phyloP scores from a whole-genome alignment of 352 stramenopile species.

The Globisporangium camurandrum region DNA sequence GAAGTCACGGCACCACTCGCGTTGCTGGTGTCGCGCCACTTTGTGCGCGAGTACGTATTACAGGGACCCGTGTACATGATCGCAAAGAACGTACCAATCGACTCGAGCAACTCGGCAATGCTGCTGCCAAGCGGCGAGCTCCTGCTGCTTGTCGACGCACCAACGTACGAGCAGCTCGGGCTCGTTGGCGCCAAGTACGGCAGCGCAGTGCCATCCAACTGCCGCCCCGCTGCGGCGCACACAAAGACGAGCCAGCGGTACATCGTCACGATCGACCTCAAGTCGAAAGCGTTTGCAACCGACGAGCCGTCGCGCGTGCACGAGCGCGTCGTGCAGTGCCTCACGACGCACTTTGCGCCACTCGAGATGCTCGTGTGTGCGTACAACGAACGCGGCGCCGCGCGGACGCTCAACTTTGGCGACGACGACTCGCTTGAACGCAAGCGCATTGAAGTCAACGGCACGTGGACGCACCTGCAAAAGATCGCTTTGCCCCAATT shows the following conservation, averaged over 20 bases:
- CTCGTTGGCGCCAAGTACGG: constrained; percentile 63
- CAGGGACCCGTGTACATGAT: constrained; percentile 58
- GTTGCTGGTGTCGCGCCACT: constrained; percentile 49
- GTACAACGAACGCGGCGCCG: constrained; percentile 51
- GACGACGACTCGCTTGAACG: constrained; percentile 58
- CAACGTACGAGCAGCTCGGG: constrained; percentile 67
- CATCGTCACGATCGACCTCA: constrained; percentile 56
- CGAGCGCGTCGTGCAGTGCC: constrained; percentile 34
- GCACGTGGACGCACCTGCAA: constrained; percentile 24
- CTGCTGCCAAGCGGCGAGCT: constrained; percentile 61
- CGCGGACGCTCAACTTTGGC: constrained; percentile 62
- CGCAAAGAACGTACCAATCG: constrained; percentile 66
- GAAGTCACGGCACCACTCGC: constrained; percentile 41
- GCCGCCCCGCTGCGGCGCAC: constrained; percentile 14
- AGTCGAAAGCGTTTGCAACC: constrained; percentile 23
- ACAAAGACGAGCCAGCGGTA: constrained; percentile 37
- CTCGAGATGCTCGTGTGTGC: constrained; percentile 72
- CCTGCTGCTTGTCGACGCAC: constrained; percentile 50
- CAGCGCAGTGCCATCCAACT: constrained; percentile 15
- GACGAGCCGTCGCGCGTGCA: constrained; percentile 10
- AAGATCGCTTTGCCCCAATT: constrained; percentile 52
- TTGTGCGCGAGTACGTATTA: constrained; percentile 53
- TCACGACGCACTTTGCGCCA: constrained; percentile 41
- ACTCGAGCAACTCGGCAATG: constrained; percentile 53
- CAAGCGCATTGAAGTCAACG: constrained; percentile 56